These are phyloP conservation scores for Exutisphaerella laricina DNA, from an alignment of 2,329 filamentous ascomycete species.

Conservation along the genomic window DNA sequence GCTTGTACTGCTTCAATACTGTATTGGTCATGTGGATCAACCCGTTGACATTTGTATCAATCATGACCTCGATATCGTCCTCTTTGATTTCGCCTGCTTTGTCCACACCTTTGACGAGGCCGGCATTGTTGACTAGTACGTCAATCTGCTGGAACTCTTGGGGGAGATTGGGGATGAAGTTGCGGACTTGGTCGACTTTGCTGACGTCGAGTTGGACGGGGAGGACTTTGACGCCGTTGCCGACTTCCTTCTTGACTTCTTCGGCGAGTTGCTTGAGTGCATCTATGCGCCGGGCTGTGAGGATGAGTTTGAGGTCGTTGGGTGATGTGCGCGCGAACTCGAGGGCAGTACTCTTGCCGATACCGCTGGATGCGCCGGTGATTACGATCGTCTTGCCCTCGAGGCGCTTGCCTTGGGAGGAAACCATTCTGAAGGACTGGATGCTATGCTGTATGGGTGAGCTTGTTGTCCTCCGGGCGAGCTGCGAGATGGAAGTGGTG, in stretches of 20 bases:
- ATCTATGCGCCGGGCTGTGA: constrained; percentile 84
- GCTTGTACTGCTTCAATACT: constrained; percentile 74
- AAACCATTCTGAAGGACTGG: constrained; percentile 8
- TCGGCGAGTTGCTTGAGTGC: constrained; percentile 67
- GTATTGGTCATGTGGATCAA: constrained; percentile 97
- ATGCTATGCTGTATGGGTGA: constrained; percentile 1
- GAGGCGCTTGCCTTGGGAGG: constrained; percentile 57
- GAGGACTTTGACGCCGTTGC: constrained; percentile 72
- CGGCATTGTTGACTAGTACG: constrained; percentile 92
- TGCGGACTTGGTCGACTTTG: constrained; percentile 65
- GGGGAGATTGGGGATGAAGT: constrained; percentile 68
- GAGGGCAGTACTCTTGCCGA: constrained; percentile 75
- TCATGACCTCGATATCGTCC: constrained; percentile 81
- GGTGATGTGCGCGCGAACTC: constrained; percentile 88
- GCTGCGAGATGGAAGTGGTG: neutral
- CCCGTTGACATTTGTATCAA: constrained; percentile 87
- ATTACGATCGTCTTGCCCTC: constrained; percentile 88
- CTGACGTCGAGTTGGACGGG: constrained; percentile 84
- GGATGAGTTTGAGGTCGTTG: constrained; percentile 70
- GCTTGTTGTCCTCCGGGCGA: neutral
- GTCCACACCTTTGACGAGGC: constrained; percentile 82
- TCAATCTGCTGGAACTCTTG: constrained; percentile 79
- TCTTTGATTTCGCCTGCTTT: constrained; percentile 76
- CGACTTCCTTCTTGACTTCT: constrained; percentile 71
- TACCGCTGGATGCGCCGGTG: constrained; percentile 89